Base-by-base conservation (phyloP, 169 alveolate genomes). In the Eimeria falciformis region DNA sequence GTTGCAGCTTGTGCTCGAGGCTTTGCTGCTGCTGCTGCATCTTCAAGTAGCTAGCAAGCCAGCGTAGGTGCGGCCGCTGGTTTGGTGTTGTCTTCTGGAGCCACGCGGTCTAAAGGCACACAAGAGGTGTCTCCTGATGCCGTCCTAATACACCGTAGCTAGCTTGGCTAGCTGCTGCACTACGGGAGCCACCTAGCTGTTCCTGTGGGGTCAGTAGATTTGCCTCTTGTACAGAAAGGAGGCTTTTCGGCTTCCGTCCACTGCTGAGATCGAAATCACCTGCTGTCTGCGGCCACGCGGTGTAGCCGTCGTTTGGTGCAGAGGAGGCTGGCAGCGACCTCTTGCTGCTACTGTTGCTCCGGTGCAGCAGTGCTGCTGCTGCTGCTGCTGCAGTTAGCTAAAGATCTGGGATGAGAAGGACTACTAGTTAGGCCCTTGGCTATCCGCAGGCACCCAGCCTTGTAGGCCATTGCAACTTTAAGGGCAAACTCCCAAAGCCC, bases 401-500 rank as follows among this genome's bases (percentile, higher is more conserved):
- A 50, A 50, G 7, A 50, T 7, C 62, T 50, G 62, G 62, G 14
- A 7, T 50, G 14, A n/a, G n/a, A n/a, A n/a, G 14, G 62, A 14
- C 62, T 50, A 50, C 62, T 50, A 71, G 53, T 40, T 12, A 43
- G 55, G 0, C 66, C 73, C 68, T 62, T 66, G 14, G 83, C 85
- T 9, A 85, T 85, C 18, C 92, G 92, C 18, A 85, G 40, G 25
- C 85, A 77, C 1, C 92, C 92, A 3, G 79, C 92, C 40, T 69
- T 85, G 83, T 85, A 85, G 43, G 92, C 92, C 92, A 85, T 85
- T 37, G 92, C 77, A 1, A 85, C 92, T 21, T 85, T 85, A 65
- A 85, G 40, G 7, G 92, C 92, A 47, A 85, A 85, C 69, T 77
- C 78, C 92, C 92, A 85, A 29, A 85, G 77, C 46, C 92, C 92